A percentile compares a stretch with the other conserved stretches of the same genome.
Conservation (phyloP, 2,329 filamentous ascomycete genomes). For the Penicillium paneum region DNA sequence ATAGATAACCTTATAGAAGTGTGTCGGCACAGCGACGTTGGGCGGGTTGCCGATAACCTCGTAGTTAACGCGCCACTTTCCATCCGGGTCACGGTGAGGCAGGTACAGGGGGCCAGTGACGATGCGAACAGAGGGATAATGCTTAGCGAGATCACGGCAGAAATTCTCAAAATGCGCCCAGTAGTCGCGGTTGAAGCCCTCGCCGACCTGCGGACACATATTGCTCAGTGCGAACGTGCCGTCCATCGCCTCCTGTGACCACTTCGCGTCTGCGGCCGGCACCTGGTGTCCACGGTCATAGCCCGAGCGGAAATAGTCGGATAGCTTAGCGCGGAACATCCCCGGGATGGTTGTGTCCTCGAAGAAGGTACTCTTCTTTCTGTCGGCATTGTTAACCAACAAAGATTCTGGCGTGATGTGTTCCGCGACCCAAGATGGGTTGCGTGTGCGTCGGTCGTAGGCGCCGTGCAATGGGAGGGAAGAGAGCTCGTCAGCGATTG, state of each 20-base stretch:
- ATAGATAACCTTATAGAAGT: slow-evolving; percentile 99
- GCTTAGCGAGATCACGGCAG: slow-evolving; percentile 74
- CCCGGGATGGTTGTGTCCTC: slow-evolving; percentile 78
- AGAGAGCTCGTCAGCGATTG: slow-evolving; percentile 74
- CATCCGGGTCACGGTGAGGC: slow-evolving; percentile 79
- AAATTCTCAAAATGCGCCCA: slow-evolving; percentile 99
- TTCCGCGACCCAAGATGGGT: slow-evolving; percentile 92
- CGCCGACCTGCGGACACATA: slow-evolving; percentile 97
- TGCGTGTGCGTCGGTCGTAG: slow-evolving; percentile 85
- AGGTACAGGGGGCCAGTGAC: slow-evolving; percentile 94
- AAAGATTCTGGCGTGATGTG: slow-evolving; percentile 92
- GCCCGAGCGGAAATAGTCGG: slow-evolving; percentile 91
- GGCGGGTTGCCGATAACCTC: slow-evolving; percentile 94
- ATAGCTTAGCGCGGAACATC: slow-evolving; percentile 82
- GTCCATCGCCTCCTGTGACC: slow-evolving; percentile 91
- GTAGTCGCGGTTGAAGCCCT: slow-evolving; percentile 98
- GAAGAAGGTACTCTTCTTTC: slow-evolving; percentile 75
- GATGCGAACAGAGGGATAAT: slow-evolving; percentile 83
- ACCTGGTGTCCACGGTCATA: slow-evolving; percentile 98
- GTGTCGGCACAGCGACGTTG: slow-evolving; percentile 91
- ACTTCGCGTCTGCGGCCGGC: slow-evolving; percentile 92
- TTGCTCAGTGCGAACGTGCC: slow-evolving; percentile 90
- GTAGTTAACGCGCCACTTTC: slow-evolving; percentile 93
- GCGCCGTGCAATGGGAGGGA: slow-evolving; percentile 76
- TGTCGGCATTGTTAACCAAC: slow-evolving; percentile 69